Evolutionary conservation across 1,139 yeast genomes (phyloP), one percentile per base, ranked within the genome.

Genomic region (Kodamaea ohmeri): DNA sequence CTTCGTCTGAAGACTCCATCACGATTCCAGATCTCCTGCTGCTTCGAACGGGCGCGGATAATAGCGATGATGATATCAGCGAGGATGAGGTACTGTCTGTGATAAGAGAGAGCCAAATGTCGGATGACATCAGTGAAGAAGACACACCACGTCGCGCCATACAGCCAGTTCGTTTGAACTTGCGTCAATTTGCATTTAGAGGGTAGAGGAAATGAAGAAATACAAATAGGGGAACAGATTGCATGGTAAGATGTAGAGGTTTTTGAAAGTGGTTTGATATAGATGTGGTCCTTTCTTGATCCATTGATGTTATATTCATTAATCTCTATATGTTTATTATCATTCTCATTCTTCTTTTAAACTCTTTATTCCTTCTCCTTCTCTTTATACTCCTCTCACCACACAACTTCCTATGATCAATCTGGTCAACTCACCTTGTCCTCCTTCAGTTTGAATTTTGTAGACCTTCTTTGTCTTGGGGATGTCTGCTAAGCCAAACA

Each of bases 321-420:
- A 6, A 9, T 9, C 22, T 20, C 9, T 9, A 9, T 20, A 6
- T 20, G 22, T 20, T 6, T 20, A 9, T 9, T 20, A 6, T 20
- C 22, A n/a, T n/a, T n/a, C n/a, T n/a, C n/a, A n/a, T n/a, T n/a
- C 22, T 6, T 20, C 22, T 6, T 20, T 20, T 9, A 20, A 6
- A 9, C 9, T 20, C 22, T 11, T 9, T 8, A 12, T 16, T 17
- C 13, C 25, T 24, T 13, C 13, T 24, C 17, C 16, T 9, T 15
- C 7, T 20, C 26, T 6, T 40, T 49, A 65, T 32, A 51, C 49
- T 1, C 75, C 75, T 37, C 74, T 51, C 32, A 68, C 49, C 15
- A 64, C 50, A 52, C 72, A 63, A 12, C 71, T 64, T 4, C 67
- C 67, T 15, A 71, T 63, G 1, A 68, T 67, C 39, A 66, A 56